A percentile compares a stretch with the other conserved stretches of the same genome.
Evolutionary conservation across 2,329 filamentous ascomycete species (phyloP).

Genomic region (Aureobasidium sp.): DNA sequence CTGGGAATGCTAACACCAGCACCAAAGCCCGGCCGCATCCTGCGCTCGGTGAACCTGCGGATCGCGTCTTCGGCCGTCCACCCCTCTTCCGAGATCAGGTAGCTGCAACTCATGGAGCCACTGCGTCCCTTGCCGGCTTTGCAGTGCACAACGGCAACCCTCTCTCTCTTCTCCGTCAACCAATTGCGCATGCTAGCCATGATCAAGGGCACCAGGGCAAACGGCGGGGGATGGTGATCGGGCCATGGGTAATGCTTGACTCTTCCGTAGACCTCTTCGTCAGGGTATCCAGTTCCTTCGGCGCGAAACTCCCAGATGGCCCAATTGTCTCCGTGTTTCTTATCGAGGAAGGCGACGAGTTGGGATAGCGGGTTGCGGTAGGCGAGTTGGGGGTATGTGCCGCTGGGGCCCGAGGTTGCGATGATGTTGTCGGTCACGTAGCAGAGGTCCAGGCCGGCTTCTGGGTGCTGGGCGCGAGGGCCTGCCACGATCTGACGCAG

Average conservation of each 20-base stretch:
- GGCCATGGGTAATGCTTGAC: conserved; percentile 93
- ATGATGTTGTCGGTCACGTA: conserved; percentile 81
- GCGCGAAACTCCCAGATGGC: conserved; percentile 97
- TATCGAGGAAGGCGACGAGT: conserved; percentile 79
- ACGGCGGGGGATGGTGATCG: conserved; percentile 94
- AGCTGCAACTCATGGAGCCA: conserved; percentile 79
- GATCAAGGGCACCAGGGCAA: conserved; percentile 76
- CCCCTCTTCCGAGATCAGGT: conserved; percentile 78
- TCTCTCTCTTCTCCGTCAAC: conserved; percentile 47
- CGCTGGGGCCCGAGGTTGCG: conserved; percentile 76
- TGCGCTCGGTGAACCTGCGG: conserved; percentile 63
- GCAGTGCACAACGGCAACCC: conserved; percentile 88
- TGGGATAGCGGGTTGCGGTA: conserved; percentile 89
- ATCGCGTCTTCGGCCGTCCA: conserved; percentile 58
- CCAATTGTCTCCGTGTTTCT: conserved; percentile 76
- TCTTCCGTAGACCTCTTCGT: conserved; percentile 74
- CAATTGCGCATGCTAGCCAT: conserved; percentile 90
- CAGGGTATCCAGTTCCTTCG: conserved; percentile 91
- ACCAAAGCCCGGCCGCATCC: conserved; percentile 86
- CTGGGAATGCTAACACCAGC: conserved; percentile 87
- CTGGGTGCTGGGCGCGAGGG: conserved; percentile 71
- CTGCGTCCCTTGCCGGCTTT: conserved; percentile 94
- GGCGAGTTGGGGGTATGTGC: conserved; percentile 79
- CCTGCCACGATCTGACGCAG: conserved; percentile 87
- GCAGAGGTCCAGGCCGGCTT: conserved; percentile 86